These are phyloP conservation scores for Fusarium pininemorale DNA, from an alignment of 2,329 filamentous ascomycete genomes.

Conservation along the genomic window DNA sequence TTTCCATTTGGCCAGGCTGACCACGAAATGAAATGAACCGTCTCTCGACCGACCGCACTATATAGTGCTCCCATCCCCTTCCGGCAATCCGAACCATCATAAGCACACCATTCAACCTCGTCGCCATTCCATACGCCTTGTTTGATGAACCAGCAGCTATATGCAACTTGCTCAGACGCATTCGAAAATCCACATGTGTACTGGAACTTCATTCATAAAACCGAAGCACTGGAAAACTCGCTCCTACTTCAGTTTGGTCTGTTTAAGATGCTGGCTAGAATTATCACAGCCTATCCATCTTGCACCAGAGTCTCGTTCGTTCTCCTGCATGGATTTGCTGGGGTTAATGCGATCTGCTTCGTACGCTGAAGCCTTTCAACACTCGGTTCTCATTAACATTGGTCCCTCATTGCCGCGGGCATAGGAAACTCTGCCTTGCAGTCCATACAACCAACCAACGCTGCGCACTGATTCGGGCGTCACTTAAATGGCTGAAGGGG, in stretches of 20 bases:
- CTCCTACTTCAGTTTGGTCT: slow-evolving; percentile 2
- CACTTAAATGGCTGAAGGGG: not conserved
- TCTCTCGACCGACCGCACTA: not conserved
- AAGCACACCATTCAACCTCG: slow-evolving; percentile 7
- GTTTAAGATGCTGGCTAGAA: slow-evolving; percentile 1
- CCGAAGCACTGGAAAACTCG: not conserved
- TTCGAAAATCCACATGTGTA: not conserved
- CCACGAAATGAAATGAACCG: slow-evolving; percentile 10
- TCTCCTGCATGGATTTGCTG: not conserved
- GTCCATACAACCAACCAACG: not conserved
- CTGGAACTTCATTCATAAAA: not conserved
- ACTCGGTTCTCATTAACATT: not conserved
- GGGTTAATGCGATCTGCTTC: not conserved
- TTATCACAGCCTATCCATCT: not conserved
- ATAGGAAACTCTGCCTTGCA: not conserved
- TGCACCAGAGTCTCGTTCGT: not conserved
- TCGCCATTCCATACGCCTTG: not conserved
- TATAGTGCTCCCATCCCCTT: slow-evolving; percentile 12
- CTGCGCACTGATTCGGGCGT: not conserved
- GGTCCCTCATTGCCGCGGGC: not conserved
- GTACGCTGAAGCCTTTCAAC: not conserved
- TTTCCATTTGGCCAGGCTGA: slow-evolving; percentile 1
- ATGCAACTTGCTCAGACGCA: not conserved
- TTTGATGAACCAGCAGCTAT: not conserved
- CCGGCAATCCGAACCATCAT: slow-evolving; percentile 32